Conservation (phyloP, 495 filamentous ascomycete species). For the Penicillium coprophilum region DNA sequence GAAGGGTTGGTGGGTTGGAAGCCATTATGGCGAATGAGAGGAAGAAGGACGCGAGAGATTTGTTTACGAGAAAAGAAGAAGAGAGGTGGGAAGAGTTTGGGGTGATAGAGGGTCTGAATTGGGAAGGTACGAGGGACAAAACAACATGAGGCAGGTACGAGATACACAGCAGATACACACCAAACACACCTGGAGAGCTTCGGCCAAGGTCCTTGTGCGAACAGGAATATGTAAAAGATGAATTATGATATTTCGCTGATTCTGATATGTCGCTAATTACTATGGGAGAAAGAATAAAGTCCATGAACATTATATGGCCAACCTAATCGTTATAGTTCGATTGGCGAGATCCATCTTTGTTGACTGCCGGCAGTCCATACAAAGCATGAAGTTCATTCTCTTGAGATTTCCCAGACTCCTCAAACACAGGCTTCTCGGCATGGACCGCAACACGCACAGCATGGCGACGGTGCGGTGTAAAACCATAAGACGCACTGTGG, state of each 20-base stretch:
- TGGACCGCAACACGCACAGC: slow-evolving; percentile 60
- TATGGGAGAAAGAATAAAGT: neutral
- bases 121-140: neutral
- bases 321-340: slow-evolving; percentile 64
- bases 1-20: neutral
- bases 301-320: neutral
- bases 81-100: neutral
- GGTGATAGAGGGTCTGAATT: neutral
- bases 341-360: slow-evolving; percentile 60
- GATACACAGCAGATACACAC: neutral
- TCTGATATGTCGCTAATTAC: slow-evolving; percentile 6
- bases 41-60: neutral
- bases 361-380: slow-evolving; percentile 52
- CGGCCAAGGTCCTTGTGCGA: neutral
- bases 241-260: neutral
- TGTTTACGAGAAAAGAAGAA: neutral
- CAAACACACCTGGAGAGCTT: neutral
- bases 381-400: slow-evolving; percentile 55
- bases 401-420: slow-evolving; percentile 54
- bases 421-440: slow-evolving; percentile 56
- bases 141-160: neutral
- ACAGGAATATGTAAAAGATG: neutral
- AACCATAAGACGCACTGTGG: slow-evolving; percentile 61
- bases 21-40: neutral
- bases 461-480: slow-evolving; percentile 61